Conservation (phyloP, 805 yeast species). For the Suhomyces pyralidae region DNA sequence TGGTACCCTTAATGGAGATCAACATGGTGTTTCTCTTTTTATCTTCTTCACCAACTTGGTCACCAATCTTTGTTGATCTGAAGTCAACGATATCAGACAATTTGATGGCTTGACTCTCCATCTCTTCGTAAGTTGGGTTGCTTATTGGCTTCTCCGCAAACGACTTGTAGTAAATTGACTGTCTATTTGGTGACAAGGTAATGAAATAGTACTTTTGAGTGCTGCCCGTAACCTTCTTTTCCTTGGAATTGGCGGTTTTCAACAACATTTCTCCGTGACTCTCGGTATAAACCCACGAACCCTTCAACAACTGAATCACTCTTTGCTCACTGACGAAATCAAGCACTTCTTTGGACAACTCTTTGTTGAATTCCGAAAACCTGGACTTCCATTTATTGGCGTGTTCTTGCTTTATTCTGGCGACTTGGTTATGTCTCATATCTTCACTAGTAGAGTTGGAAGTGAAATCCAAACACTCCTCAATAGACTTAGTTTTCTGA, state of each 20-base stretch:
- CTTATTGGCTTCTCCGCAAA: slow-evolving; percentile 45
- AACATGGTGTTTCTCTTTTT: slow-evolving; percentile 43
- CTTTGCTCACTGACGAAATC: slow-evolving; percentile 77
- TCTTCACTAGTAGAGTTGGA: slow-evolving; percentile 40
- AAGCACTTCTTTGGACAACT: slow-evolving; percentile 54
- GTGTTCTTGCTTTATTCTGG: slow-evolving; percentile 35
- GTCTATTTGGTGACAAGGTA: slow-evolving; percentile 64
- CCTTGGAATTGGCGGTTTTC: slow-evolving; percentile 17
- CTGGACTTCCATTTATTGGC: slow-evolving; percentile 43
- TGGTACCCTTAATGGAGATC: slow-evolving; percentile 55
- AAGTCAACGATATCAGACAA: slow-evolving; percentile 51
- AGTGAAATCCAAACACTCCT: slow-evolving; percentile 46
- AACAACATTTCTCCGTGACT: slow-evolving; percentile 40
- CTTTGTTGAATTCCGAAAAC: slow-evolving; percentile 46
- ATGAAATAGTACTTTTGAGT: slow-evolving; percentile 48
- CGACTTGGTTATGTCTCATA: slow-evolving; percentile 55
- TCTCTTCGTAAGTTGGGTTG: slow-evolving; percentile 56
- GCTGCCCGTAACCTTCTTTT: slow-evolving; percentile 13
- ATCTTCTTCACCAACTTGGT: slow-evolving; percentile 40
- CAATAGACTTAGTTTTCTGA: slow-evolving; percentile 27
- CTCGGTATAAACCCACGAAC: slow-evolving; percentile 76
- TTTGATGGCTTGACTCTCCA: slow-evolving; percentile 51
- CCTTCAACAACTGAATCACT: slow-evolving; percentile 65
- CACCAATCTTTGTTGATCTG: slow-evolving; percentile 47
- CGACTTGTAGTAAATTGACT: slow-evolving; percentile 57